Evolutionary conservation across 257 asterid genomes (phyloP).

Genomic region (Solanum paucissectum): DNA sequence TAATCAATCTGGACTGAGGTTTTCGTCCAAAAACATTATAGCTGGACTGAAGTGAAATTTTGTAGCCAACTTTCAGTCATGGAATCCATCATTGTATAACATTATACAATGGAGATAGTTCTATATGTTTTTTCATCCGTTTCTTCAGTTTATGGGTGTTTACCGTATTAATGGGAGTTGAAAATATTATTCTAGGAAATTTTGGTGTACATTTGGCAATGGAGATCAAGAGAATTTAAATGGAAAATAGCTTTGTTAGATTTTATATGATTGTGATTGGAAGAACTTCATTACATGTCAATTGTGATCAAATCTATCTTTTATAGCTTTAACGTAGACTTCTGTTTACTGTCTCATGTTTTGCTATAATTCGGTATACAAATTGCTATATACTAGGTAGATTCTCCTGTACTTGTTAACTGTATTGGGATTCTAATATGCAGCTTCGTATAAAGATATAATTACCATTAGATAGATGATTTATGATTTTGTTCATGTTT

Average conservation of each 20-base stretch:
- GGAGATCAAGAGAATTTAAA: background rate
- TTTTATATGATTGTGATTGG: background rate
- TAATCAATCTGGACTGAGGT: background rate
- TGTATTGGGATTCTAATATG: background rate
- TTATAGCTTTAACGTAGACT: background rate
- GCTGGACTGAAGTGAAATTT: background rate
- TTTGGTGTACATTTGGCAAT: background rate
- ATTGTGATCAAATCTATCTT: background rate
- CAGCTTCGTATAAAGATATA: background rate
- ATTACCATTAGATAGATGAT: background rate
- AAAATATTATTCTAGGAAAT: background rate
- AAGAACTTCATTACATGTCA: background rate
- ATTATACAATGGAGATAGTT: background rate
- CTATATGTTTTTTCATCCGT: background rate
- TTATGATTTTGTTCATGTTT: background rate
- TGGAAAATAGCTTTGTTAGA: background rate
- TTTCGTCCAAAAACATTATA: background rate
- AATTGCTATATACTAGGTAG: background rate
- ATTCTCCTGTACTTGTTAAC: background rate
- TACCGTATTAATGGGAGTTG: background rate
- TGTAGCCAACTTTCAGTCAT: background rate
- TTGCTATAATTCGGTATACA: background rate
- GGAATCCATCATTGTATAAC: background rate
- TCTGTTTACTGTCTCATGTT: background rate
- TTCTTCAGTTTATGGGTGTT: background rate